Evolutionary conservation across 2,329 filamentous ascomycete species (phyloP).

Genomic region (Stemphylium lycopersici): DNA sequence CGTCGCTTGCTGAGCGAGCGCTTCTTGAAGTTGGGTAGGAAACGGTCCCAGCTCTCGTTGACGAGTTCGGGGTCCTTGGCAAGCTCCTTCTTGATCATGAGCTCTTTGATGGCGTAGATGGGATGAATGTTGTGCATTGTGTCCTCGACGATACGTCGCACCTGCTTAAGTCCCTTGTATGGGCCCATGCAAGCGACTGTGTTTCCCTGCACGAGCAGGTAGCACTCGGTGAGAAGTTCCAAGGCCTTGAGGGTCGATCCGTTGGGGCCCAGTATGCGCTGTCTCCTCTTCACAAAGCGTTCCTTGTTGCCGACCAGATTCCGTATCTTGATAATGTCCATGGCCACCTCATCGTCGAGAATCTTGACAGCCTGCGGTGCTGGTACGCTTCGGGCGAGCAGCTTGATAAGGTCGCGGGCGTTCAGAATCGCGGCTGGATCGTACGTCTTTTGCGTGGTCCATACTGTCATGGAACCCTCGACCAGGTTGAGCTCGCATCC

Average conservation of each 20-base stretch:
- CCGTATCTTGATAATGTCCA: slow-evolving; percentile 95
- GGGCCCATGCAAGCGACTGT: slow-evolving; percentile 91
- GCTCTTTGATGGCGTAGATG: slow-evolving; percentile 91
- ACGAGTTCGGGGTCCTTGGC: slow-evolving; percentile 86
- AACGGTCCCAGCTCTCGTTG: slow-evolving; percentile 92
- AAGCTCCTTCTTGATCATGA: slow-evolving; percentile 92
- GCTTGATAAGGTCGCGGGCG: slow-evolving; percentile 90
- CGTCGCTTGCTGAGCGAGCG: slow-evolving; percentile 83
- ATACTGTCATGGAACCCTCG: slow-evolving; percentile 95
- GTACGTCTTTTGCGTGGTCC: slow-evolving; percentile 88
- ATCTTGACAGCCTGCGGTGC: slow-evolving; percentile 94
- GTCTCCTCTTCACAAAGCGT: slow-evolving; percentile 90
- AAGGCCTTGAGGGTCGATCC: slow-evolving; percentile 93
- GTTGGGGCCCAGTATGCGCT: slow-evolving; percentile 88
- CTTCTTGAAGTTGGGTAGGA: slow-evolving; percentile 97
- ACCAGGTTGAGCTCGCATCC: slow-evolving; percentile 92
- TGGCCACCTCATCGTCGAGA: slow-evolving; percentile 86
- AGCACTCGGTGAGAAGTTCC: slow-evolving; percentile 83
- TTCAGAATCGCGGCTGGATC: slow-evolving; percentile 94
- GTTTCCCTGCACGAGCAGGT: slow-evolving; percentile 95
- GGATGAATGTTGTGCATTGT: slow-evolving; percentile 95
- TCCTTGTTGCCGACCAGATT: slow-evolving; percentile 92
- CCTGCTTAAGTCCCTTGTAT: slow-evolving; percentile 91
- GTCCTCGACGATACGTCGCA: slow-evolving; percentile 83
- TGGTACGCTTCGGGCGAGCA: slow-evolving; percentile 83